phyloP scores from a whole-genome alignment of 2,329 filamentous ascomycete genomes.

The Penicillium sp. region DNA sequence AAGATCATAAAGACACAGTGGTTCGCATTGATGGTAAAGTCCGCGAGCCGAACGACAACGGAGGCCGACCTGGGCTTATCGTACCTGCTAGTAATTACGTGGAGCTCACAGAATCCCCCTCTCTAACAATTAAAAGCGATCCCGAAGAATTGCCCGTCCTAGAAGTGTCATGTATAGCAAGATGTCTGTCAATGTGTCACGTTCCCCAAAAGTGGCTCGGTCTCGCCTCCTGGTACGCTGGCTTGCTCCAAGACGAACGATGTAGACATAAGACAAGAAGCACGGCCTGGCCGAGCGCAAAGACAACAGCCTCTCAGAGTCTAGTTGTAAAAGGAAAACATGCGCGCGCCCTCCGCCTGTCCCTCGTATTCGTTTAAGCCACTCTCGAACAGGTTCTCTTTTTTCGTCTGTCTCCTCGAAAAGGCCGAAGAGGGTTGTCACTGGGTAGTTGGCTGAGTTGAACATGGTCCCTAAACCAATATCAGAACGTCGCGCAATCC shows the following conservation, averaged over 20 bases:
- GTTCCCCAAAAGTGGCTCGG: conserved; percentile 1
- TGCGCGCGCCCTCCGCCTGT: too few relatives aligned
- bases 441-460: too few relatives aligned
- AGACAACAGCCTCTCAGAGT: not conserved
- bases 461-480: too few relatives aligned
- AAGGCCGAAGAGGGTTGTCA: too few relatives aligned
- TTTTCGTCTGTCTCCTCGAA: too few relatives aligned
- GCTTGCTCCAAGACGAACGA: not conserved
- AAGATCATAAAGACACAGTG: too few relatives aligned
- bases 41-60: too few relatives aligned
- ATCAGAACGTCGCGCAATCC: too few relatives aligned
- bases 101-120: not conserved
- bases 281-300: conserved; percentile 1
- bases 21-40: too few relatives aligned
- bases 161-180: not conserved
- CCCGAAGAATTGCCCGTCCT: not conserved
- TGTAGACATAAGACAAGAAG: not conserved
- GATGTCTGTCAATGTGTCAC: not conserved
- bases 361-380: too few relatives aligned
- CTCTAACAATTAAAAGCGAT: not conserved
- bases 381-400: too few relatives aligned
- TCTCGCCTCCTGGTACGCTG: not conserved
- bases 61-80: not conserved
- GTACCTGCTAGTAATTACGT: not conserved
- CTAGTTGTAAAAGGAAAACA: too few relatives aligned